Evolutionary conservation across 257 asterid species (phyloP).

Genomic region (Plantago ovata): DNA sequence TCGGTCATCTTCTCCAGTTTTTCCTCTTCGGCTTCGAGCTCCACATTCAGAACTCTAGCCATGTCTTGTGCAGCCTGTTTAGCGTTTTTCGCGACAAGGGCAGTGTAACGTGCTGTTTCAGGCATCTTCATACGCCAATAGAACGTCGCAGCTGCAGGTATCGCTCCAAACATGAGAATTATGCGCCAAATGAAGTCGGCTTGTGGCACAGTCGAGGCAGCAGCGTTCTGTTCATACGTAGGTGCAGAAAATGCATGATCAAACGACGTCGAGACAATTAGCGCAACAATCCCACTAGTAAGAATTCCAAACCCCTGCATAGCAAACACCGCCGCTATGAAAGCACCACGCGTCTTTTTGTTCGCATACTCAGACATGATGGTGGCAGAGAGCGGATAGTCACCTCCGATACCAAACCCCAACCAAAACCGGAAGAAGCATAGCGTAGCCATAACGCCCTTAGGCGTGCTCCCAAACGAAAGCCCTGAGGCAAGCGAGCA

Average conservation of each 20-base stretch:
- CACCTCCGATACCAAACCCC: conserved; percentile 47
- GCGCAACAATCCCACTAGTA: conserved; percentile 28
- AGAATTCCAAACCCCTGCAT: conserved; percentile 42
- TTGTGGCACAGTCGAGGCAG: conserved; percentile 27
- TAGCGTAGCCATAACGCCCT: conserved; percentile 30
- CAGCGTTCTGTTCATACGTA: conserved; percentile 8
- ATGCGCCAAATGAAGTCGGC: conserved; percentile 42
- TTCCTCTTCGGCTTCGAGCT: conserved; percentile 32
- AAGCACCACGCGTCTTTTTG: conserved; percentile 38
- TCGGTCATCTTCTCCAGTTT: conserved; percentile 13
- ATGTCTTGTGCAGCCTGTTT: conserved; percentile 40
- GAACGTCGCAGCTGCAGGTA: conserved; percentile 37
- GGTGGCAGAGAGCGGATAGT: conserved; percentile 42
- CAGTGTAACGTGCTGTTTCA: conserved; percentile 47
- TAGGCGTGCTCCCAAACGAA: conserved; percentile 29
- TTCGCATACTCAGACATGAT: conserved; percentile 43
- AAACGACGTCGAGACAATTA: conserved; percentile 23
- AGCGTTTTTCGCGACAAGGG: conserved; percentile 32
- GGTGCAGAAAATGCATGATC: conserved; percentile 23
- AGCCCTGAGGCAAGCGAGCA: conserved; percentile 37
- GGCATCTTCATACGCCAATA: conserved; percentile 60
- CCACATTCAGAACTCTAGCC: conserved; percentile 35
- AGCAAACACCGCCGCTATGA: conserved; percentile 37
- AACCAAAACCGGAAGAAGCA: conserved; percentile 39
- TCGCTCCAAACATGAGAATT: conserved; percentile 38